Evolutionary conservation across 768 basidiomycete genomes (phyloP), one percentile per base, ranked within the genome.

Genomic region (Xerocomellus intermedius): DNA sequence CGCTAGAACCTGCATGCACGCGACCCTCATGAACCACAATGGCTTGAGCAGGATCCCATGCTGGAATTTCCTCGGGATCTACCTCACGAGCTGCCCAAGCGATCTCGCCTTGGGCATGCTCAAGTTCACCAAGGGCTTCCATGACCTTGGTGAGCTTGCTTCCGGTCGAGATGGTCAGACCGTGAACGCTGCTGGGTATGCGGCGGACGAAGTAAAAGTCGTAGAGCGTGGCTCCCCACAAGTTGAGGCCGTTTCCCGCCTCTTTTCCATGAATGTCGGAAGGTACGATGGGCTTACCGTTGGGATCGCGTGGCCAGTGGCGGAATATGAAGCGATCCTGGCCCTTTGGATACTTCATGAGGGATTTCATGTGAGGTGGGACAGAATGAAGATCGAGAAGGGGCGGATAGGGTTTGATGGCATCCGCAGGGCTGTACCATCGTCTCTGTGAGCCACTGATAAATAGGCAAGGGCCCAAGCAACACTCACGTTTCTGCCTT

Each of bases 211-310:
- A n/a, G 44, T 61, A 70, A 52, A 70, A 71, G 44, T 70, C 69
- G 42, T 62, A 65, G 30, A 70, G 63, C 2, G 69, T 70, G 0
- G 67, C 67, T 5, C 65, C 69, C 69, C 69, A 70, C 19, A 59
- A 19, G 22, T 56, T 9, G 22, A 60, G 52, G 6, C 59, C 64
- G 14, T 65, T 65, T 21, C 44, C 56, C 1, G 66, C 62, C 37
- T 60, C 43, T 43, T 70, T 68, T 0, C 69, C 66, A 1, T 17
- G 61, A 8, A 61, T 49, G 12, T 48, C 19, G 12, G 52, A 57
- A 5, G 48, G 58, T 0, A 33, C 0, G 21, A 69, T 52, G 24
- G 19, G 6, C 45, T 59, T 50, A 26, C 68, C 69, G 1, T 58
- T 55, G 14, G 67, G 68, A 48, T 69, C 60, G 19, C 68, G 67